Evolutionary conservation across 1,284 basidiomycete genomes (phyloP).

Genomic region (Heterobasidion annosum): DNA sequence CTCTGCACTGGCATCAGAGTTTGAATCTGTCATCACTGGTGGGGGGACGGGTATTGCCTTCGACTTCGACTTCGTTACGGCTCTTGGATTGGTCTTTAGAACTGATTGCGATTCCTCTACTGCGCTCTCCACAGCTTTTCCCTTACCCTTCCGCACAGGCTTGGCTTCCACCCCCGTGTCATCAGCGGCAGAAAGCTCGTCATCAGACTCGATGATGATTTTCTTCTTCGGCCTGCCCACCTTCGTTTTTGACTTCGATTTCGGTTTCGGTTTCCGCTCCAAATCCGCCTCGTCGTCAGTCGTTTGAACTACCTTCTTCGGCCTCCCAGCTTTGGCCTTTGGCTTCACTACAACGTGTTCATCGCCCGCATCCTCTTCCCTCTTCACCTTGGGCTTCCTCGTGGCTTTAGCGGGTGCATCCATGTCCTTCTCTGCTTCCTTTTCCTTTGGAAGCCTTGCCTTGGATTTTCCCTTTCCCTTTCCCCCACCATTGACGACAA

Average conservation of each 20-base stretch:
- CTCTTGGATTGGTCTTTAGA: not conserved
- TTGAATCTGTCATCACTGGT: not conserved
- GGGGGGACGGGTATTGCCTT: not conserved
- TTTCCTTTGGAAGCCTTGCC: constrained; percentile 10
- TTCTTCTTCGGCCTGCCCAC: not conserved
- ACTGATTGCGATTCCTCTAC: not conserved
- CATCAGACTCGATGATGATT: not conserved
- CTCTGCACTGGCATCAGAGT: not conserved
- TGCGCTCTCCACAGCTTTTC: not conserved
- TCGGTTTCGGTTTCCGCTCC: constrained; percentile 3
- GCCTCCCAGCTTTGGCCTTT: constrained; percentile 2
- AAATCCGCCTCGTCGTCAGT: constrained; percentile 1
- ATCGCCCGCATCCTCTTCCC: constrained; percentile 11
- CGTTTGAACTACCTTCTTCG: constrained; percentile 6
- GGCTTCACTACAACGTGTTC: constrained; percentile 8
- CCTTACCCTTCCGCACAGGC: not conserved
- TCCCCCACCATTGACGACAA: constrained; percentile 8
- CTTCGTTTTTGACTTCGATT: not conserved
- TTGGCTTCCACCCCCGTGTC: not conserved
- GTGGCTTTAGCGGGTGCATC: constrained; percentile 2
- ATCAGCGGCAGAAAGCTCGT: not conserved
- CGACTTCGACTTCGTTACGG: constrained; percentile 1
- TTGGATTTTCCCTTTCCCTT: constrained; percentile 7
- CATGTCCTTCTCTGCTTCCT: constrained; percentile 2
- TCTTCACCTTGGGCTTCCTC: constrained; percentile 2